Evolutionary conservation across 2,329 filamentous ascomycete species (phyloP), one percentile per base, ranked within the genome.

Genomic region (Aureobasidium subglaciale): DNA sequence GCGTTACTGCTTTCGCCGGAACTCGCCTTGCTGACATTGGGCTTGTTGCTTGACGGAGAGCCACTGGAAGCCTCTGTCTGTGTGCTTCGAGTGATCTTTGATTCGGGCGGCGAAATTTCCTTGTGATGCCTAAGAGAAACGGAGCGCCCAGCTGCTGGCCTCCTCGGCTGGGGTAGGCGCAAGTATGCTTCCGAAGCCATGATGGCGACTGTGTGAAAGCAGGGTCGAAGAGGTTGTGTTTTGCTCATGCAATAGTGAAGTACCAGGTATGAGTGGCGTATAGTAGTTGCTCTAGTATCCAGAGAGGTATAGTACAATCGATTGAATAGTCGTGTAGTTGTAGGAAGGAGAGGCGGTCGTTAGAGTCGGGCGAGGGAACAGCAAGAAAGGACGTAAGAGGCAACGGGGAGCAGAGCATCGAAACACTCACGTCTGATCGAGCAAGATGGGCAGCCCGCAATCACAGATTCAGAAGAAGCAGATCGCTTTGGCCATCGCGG

Each of bases 1-100:
- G 74, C 75, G 59, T 77, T 76, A 61, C 75, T 78, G 64, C 75
- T 78, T 63, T 78, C 75, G 15, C 73, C 74, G 1, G 75, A 78
- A 58, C 73, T 76, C 55, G 69, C 61, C 60, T 72, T 72, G 32
- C 65, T 69, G 3, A 60, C 62, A 59, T 59, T 63, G 7, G 71
- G 68, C 20, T 69, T 71, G 30, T 69, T 59, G 55, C 68, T 73
- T 18, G 72, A 75, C 0, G 72, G 71, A 8, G 73, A 72, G 52
- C 71, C 38, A 16, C 46, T 52, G 34, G 41, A 60, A 29, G 50
- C 55, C 40, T 57, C 59, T 5, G 50, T 54, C 49, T 53, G 57
- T 35, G 56, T 45, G 38, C 42, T 55, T 11, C 15, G 24, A 48
- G n/a, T 59, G 22, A 29, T 41, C 32, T 30, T 59, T 22, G 35